phyloP scores from a whole-genome alignment of 2,329 filamentous ascomycete genomes.

The Lachnellula subtilissima region DNA sequence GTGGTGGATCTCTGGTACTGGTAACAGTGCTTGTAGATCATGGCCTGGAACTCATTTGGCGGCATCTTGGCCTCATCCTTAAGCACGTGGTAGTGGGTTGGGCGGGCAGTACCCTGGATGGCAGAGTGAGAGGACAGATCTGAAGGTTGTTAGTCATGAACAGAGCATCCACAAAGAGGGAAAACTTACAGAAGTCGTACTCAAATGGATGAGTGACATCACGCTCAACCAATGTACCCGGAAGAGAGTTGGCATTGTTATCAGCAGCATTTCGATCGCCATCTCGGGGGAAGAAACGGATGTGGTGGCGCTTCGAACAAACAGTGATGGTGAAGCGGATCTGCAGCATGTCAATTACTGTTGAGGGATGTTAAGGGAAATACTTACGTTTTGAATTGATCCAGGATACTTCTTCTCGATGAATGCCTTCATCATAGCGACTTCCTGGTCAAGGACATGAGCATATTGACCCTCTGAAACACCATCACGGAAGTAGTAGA shows the following conservation, averaged over 20 bases:
- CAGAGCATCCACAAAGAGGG: neutral
- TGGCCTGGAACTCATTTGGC: constrained; percentile 68
- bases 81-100: constrained; percentile 88
- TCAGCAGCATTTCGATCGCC: constrained; percentile 51
- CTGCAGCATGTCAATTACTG: constrained; percentile 11
- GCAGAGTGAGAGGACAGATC: constrained; percentile 59
- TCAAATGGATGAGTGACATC: constrained; percentile 90
- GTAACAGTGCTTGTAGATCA: constrained; percentile 94
- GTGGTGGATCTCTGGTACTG: constrained; percentile 90
- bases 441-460: constrained; percentile 74
- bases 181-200: constrained; percentile 70
- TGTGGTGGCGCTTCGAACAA: constrained; percentile 89
- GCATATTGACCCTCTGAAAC: constrained; percentile 83
- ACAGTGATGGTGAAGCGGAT: constrained; percentile 77
- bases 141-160: neutral
- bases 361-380: neutral
- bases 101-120: constrained; percentile 89
- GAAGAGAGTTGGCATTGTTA: constrained; percentile 73
- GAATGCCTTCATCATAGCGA: constrained; percentile 61
- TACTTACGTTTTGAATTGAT: constrained; percentile 22
- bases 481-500: constrained; percentile 92
- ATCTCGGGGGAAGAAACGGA: constrained; percentile 78
- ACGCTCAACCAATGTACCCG: constrained; percentile 80
- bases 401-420: constrained; percentile 40
- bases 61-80: constrained; percentile 70